phyloP scores from a whole-genome alignment of 768 basidiomycete species.

The Polyporus arcularius region DNA sequence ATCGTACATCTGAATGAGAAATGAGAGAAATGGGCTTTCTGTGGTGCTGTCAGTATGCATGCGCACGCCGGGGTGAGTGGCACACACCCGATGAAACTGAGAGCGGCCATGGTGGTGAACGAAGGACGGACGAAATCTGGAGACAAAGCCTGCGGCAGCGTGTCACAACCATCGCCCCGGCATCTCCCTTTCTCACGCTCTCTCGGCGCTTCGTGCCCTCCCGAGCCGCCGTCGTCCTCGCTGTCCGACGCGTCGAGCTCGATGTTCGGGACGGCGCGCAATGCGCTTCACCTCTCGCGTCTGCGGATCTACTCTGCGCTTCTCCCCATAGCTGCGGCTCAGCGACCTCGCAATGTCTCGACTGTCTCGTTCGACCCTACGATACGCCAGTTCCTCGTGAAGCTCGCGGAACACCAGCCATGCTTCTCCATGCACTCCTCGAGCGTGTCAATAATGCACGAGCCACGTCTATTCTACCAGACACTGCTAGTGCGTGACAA shows the following conservation, averaged over 20 bases:
- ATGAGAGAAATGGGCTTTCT: conserved; percentile 90
- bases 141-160: conserved; percentile 12
- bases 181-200: conserved; percentile 18
- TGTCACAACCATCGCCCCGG: conserved; percentile 14
- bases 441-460: conserved; percentile 26
- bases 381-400: conserved; percentile 25
- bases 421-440: conserved; percentile 28
- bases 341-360: conserved; percentile 15
- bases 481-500: conserved; percentile 25
- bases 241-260: conserved; percentile 6
- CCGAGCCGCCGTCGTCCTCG: conserved; percentile 1
- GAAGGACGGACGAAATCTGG: conserved; percentile 10
- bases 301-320: conserved; percentile 8
- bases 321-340: conserved; percentile 4
- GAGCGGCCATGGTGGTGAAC: conserved; percentile 52
- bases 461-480: conserved; percentile 29
- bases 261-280: conserved; percentile 21
- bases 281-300: conserved; percentile 13
- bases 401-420: conserved; percentile 30
- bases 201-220: background rate
- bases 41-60: conserved; percentile 22
- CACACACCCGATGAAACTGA: conserved; percentile 73
- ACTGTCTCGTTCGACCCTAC: conserved; percentile 24
- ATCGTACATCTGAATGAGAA: conserved; percentile 89
- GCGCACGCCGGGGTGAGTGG: background rate